These are phyloP conservation scores for Hygrophila difformis DNA, from an alignment of 257 asterid species.

Conservation along the genomic window DNA sequence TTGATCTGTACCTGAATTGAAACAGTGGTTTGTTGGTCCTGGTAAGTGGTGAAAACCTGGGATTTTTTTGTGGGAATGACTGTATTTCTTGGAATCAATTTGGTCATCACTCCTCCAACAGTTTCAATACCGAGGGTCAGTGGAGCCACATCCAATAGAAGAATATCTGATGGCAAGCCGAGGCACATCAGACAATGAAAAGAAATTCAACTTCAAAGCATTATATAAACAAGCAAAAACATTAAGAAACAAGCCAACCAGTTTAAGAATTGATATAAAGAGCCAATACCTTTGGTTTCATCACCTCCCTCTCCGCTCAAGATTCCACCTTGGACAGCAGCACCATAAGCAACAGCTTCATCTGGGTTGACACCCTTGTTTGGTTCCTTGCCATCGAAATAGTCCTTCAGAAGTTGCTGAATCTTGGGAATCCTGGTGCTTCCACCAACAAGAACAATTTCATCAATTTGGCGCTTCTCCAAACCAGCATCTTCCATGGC, in stretches of 20 bases:
- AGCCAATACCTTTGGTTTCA: conserved; percentile 70
- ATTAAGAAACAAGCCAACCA: no score
- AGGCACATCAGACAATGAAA: neutral
- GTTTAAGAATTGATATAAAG: no score
- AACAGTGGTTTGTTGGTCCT: conserved; percentile 93
- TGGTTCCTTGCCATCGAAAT: conserved; percentile 89
- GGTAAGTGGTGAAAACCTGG: conserved; percentile 95
- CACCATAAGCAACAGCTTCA: conserved; percentile 97
- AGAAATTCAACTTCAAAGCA: neutral
- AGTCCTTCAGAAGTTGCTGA: conserved; percentile 82
- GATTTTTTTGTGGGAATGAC: conserved; percentile 94
- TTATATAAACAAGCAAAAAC: no score
- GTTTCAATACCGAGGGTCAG: conserved; percentile 96
- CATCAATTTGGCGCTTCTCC: conserved; percentile 76
- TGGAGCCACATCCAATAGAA: conserved; percentile 93
- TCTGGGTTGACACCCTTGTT: conserved; percentile 97
- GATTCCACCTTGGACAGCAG: conserved; percentile 95
- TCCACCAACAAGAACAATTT: conserved; percentile 96
- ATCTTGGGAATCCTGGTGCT: conserved; percentile 95
- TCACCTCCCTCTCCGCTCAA: conserved; percentile 98
- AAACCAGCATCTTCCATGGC: conserved; percentile 97
- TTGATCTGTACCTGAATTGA: conserved; percentile 58
- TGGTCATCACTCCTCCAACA: conserved; percentile 98
- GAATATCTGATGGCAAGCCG: conserved; percentile 44
- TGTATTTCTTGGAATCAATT: conserved; percentile 93